Evolutionary conservation across 192 early-diverging fungal species (phyloP).

Genomic region (Allomyces arbusculus): DNA sequence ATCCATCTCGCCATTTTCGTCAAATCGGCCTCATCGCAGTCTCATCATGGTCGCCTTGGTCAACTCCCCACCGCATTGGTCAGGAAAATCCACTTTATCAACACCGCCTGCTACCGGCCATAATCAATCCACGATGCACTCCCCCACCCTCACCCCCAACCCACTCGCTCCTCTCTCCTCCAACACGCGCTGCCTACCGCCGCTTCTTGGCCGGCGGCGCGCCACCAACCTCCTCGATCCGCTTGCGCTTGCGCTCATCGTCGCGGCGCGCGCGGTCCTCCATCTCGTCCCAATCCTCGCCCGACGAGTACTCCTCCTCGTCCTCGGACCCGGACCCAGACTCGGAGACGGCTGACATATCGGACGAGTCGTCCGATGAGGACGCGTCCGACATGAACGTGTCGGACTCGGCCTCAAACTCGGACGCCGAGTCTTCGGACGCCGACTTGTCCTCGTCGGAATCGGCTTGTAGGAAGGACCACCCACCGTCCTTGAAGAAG

Average conservation of each 20-base stretch:
- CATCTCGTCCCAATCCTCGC: slow-evolving; percentile 54
- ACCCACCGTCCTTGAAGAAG: slow-evolving; percentile 83
- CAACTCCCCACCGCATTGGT: no score
- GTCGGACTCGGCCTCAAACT: neutral
- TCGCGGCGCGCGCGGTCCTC: slow-evolving; percentile 52
- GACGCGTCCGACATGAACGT: slow-evolving; percentile 1
- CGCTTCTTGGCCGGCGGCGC: neutral
- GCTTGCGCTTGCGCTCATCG: slow-evolving; percentile 9
- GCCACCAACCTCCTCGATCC: neutral
- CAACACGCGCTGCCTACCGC: neutral
- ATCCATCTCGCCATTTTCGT: no score
- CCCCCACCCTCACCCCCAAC: no score
- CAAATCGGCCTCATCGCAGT: no score
- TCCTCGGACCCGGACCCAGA: neutral
- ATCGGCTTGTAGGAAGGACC: slow-evolving; percentile 66
- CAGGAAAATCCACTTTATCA: no score
- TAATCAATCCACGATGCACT: no score
- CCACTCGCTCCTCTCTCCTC: no score
- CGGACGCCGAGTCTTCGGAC: slow-evolving; percentile 23
- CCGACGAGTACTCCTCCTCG: neutral
- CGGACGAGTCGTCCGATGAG: slow-evolving; percentile 1
- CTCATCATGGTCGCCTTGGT: no score
- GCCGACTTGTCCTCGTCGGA: slow-evolving; percentile 37
- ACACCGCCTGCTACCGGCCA: no score
- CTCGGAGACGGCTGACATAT: slow-evolving; percentile 3